These are phyloP conservation scores for Alnus glutinosa DNA, from an alignment of 306 rosid genomes.

Conservation along the genomic window DNA sequence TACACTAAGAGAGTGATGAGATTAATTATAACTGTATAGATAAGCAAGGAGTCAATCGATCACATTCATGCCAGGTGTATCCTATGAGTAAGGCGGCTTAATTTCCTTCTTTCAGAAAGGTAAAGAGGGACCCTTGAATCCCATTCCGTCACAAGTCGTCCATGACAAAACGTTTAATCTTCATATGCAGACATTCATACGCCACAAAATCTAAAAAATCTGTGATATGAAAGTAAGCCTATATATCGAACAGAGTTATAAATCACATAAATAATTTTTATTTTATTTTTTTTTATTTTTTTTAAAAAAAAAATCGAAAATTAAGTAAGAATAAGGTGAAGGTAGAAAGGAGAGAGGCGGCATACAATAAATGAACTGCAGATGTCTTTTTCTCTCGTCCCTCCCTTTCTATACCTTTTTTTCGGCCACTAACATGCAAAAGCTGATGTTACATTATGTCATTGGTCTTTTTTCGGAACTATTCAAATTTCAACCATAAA, in stretches of 20 bases:
- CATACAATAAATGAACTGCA: not conserved
- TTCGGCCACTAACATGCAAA: not conserved
- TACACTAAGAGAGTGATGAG: not conserved
- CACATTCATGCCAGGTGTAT: not conserved
- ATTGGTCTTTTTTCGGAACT: not conserved
- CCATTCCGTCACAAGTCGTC: constrained; percentile 14
- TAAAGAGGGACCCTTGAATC: constrained; percentile 2
- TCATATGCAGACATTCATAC: not conserved
- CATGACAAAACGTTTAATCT: not conserved
- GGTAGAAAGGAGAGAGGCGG: no score
- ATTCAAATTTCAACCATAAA: not conserved
- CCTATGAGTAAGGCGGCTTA: not conserved
- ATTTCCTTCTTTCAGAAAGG: not conserved
- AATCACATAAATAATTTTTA: no score
- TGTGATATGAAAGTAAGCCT: not conserved
- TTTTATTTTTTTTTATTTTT: no score
- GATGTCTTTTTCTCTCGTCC: not conserved
- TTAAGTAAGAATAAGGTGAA: not conserved
- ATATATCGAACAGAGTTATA: no score
- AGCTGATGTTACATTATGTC: not conserved
- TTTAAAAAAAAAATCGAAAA: no score
- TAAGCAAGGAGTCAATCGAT: not conserved
- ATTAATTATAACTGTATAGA: not conserved
- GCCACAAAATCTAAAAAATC: not conserved
- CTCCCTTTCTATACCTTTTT: not conserved